phyloP scores from a whole-genome alignment of 1,284 basidiomycete species.

The Tetrapyrgos nigripes region DNA sequence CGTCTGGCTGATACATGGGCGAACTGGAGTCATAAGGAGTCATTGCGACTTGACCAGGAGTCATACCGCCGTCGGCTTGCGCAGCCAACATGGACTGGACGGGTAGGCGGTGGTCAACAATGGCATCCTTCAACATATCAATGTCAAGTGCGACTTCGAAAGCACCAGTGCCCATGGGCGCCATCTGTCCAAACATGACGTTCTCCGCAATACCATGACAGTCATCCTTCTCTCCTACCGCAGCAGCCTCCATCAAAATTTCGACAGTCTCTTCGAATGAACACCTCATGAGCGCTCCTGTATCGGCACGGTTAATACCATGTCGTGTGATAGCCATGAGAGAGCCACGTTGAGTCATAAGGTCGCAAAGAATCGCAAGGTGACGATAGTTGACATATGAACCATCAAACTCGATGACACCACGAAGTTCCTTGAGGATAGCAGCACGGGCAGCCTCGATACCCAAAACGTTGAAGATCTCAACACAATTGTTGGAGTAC shows the following conservation, averaged over 20 bases:
- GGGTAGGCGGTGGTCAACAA: conserved; percentile 94
- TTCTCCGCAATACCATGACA: conserved; percentile 99
- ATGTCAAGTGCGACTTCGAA: conserved; percentile 98
- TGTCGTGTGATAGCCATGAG: conserved; percentile 99
- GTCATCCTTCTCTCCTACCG: conserved; percentile 97
- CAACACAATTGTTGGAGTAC: conserved; percentile 97
- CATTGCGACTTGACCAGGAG: conserved; percentile 90
- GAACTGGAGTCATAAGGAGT: conserved; percentile 95
- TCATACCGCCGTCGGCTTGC: conserved; percentile 88
- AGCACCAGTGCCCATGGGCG: conserved; percentile 95
- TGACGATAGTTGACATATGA: conserved; percentile 99
- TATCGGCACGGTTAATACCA: conserved; percentile 98
- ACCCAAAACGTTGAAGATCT: conserved; percentile 96
- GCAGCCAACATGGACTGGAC: conserved; percentile 85
- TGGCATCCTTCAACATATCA: conserved; percentile 98
- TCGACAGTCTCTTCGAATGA: conserved; percentile 99
- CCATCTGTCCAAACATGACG: conserved; percentile 98
- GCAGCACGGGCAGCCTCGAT: conserved; percentile 97
- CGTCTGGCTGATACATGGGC: conserved; percentile 75
- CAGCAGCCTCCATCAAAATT: conserved; percentile 98
- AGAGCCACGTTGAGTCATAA: conserved; percentile 97
- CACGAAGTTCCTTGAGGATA: conserved; percentile 91
- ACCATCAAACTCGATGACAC: conserved; percentile 98
- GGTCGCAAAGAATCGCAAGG: conserved; percentile 92
- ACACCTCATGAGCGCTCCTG: conserved; percentile 96